Conservation (phyloP, 1,139 yeast species). For the Blastobotrys raffinosifermentans region DNA sequence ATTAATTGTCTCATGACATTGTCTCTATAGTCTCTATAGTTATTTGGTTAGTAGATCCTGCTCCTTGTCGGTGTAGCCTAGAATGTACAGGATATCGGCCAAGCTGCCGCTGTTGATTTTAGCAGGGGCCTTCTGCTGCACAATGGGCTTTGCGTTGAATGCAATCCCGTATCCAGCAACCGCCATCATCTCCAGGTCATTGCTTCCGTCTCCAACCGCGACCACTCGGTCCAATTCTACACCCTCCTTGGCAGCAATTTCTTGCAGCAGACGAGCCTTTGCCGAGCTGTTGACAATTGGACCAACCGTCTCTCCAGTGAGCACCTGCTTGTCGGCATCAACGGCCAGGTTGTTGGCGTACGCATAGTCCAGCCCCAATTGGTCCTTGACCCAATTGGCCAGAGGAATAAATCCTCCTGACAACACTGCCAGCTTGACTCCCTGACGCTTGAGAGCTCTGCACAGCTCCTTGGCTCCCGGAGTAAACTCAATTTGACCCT, state of each 20-base stretch:
- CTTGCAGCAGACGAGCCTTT: conserved; percentile 67
- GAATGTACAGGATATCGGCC: conserved; percentile 67
- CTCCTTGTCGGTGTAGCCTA: conserved; percentile 67
- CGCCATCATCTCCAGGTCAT: conserved; percentile 89
- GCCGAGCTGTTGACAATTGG: conserved; percentile 78
- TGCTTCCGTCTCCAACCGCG: conserved; percentile 98
- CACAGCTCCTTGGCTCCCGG: conserved; percentile 77
- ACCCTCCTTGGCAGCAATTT: conserved; percentile 59
- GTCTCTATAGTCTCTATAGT: not conserved
- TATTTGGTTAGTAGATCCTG: no score
- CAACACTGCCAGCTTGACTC: conserved; percentile 74
- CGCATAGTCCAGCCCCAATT: conserved; percentile 76
- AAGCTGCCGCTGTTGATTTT: conserved; percentile 67
- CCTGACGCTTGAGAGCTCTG: conserved; percentile 52
- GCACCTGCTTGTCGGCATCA: conserved; percentile 39
- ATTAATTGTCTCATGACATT: not conserved
- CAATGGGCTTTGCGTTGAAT: conserved; percentile 95
- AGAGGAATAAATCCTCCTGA: conserved; percentile 94
- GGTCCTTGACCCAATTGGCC: conserved; percentile 66
- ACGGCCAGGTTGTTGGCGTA: conserved; percentile 66
- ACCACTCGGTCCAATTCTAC: conserved; percentile 51
- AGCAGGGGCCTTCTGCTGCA: conserved; percentile 73
- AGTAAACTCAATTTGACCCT: conserved; percentile 63
- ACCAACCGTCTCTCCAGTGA: conserved; percentile 59
- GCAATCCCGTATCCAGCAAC: conserved; percentile 93